These are phyloP conservation scores for Kregervanrija delftensis DNA, from an alignment of 805 yeast species.

Conservation along the genomic window DNA sequence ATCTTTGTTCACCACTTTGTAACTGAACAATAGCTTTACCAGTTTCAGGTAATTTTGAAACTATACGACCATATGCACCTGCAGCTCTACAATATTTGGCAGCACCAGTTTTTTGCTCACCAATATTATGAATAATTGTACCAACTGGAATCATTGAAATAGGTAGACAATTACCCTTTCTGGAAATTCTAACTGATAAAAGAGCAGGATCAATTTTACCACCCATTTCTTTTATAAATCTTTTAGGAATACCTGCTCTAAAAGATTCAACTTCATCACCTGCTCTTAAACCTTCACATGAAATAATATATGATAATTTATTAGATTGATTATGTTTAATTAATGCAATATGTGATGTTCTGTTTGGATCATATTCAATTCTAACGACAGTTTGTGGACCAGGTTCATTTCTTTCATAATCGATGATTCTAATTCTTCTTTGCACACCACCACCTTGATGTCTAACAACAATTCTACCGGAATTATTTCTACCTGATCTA, in stretches of 20 bases:
- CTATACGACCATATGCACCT: constrained; percentile 85
- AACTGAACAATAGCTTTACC: constrained; percentile 71
- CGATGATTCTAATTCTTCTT: constrained; percentile 78
- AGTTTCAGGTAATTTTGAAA: constrained; percentile 68
- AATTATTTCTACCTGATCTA: constrained; percentile 82
- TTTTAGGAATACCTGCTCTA: constrained; percentile 78
- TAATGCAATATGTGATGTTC: constrained; percentile 90
- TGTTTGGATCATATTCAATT: constrained; percentile 92
- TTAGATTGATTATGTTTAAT: constrained; percentile 58
- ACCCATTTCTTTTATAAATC: constrained; percentile 75
- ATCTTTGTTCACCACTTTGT: constrained; percentile 91
- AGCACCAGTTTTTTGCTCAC: constrained; percentile 66
- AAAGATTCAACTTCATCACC: constrained; percentile 90
- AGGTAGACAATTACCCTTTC: constrained; percentile 93
- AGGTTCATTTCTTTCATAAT: constrained; percentile 55
- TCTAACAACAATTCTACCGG: constrained; percentile 84
- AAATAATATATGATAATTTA: constrained; percentile 71
- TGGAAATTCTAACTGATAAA: constrained; percentile 77
- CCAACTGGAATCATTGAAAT: constrained; percentile 92
- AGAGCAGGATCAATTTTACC: constrained; percentile 90
- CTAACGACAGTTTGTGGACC: constrained; percentile 79
- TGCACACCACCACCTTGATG: constrained; percentile 97
- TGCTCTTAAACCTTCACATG: constrained; percentile 86
- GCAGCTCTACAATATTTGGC: constrained; percentile 92
- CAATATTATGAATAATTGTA: constrained; percentile 80